Evolutionary conservation across 768 basidiomycete species (phyloP).

Genomic region (Termitomyces sp.): DNA sequence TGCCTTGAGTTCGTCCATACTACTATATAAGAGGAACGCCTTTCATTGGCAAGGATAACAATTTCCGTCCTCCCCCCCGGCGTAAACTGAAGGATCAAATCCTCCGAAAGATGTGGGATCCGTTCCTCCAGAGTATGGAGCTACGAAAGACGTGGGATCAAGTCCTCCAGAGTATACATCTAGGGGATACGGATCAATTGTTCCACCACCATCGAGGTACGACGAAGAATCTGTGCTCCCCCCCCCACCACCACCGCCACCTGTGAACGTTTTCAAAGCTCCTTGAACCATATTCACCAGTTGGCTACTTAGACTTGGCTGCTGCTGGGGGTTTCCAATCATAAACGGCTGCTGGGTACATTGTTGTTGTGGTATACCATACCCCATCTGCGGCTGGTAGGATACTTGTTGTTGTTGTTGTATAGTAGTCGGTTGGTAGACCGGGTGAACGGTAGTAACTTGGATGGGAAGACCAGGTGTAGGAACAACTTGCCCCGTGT

Average conservation of each 20-base stretch:
- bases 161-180: no score
- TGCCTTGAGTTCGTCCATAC: not conserved
- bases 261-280: not conserved
- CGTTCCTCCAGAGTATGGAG: constrained; percentile 22
- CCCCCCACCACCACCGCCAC: not conserved
- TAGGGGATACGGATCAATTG: no score
- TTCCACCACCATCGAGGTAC: not conserved
- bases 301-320: not conserved
- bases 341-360: not conserved
- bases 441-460: not conserved
- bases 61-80: constrained; percentile 28
- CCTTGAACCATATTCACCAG: not conserved
- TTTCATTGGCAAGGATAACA: not conserved
- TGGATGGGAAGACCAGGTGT: not conserved
- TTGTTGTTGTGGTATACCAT: not conserved
- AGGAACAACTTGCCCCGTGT: not conserved
- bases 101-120: constrained; percentile 12
- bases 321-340: not conserved
- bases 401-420: not conserved
- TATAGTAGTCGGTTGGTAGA: no score
- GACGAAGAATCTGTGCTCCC: not conserved
- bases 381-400: not conserved
- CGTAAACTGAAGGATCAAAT: not conserved
- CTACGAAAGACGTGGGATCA: not conserved
- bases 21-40: not conserved